Base-by-base conservation (phyloP, 1,284 basidiomycete species). In the Naganishia cerealis region DNA sequence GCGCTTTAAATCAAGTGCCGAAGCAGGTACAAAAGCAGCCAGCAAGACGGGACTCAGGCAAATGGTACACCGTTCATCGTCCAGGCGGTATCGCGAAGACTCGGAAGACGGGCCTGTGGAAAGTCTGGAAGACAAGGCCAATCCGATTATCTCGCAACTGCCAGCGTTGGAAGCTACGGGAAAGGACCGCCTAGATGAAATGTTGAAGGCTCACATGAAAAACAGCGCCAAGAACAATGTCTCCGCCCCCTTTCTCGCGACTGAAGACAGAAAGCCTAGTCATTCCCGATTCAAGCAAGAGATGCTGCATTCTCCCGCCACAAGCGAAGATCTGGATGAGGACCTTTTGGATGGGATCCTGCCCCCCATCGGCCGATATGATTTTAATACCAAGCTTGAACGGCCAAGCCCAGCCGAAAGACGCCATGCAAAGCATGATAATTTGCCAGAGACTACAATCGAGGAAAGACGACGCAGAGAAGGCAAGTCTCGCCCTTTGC, bases 1-100 rank as follows among this genome's bases (percentile, higher is more conserved):
- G 8, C 57, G 57, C 43, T 15, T 59, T 9, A 59, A 59, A 46
- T 48, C 57, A 24, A 59, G 43, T 33, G 10, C 48, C 38, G 48
- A 59, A 48, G 57, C 57, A 9, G 57, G 42, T 10, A 42, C 57
- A n/a, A 48, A 29, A 33, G 57, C 18, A 6, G 57, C 57, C 6
- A 43, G 57, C 13, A 59, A 48, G n/a, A 46, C 33, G 26, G 42
- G 57, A 24, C 26, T 59, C 26, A 48, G n/a, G 57, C 38, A 59
- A 46, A 33, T 59, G 9, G 2, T 29, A 8, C 29, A 21, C 4
- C 26, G 42, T 59, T 26, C 57, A 10, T 29, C 57, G 24, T 26
- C 42, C 6, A 29, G 38, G 16, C 21, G 7, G 3, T 24, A 50
- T 24, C 46, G 46, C 15, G 21, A 50, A 21, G n/a, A 24, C 46